Evolutionary conservation across 225 moss, liverwort and hornwort species (phyloP), one percentile per base, ranked within the genome.

Genomic region (Neckera pumila): DNA sequence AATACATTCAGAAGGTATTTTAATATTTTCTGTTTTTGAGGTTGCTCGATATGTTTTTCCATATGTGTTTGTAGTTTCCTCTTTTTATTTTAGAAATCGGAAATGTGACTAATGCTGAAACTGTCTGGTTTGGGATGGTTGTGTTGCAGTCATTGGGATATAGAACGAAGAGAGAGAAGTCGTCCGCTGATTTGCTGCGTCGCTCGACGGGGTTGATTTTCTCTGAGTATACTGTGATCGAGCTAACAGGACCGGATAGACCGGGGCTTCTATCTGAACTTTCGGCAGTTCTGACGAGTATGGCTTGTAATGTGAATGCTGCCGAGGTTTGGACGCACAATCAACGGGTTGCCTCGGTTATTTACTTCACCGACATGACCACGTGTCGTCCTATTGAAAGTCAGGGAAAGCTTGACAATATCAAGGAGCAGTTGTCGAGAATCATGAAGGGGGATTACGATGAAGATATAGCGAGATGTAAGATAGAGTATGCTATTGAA

Each of bases 271-370:
- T 94, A 5, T 93, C 92, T 43, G 93, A 95, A 40, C 79, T 94
- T 51, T 93, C 92, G 10, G 94, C 92, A 21, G 91, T 95, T 45
- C 89, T 95, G 20, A 91, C 94, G 12, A 87, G 86, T 47, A 81
- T 91, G 88, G 53, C 89, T 14, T 95, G 94, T 63, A 94, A 93
- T 57, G 94, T 95, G 33, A 92, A 92, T 23, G 93, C 93, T 76
- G 93, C 95, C 6, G 94, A 94, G 77, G 94, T 95, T 11, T 95
- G 94, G 94, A 95, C 94, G 9, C 94, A 95, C 69, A 94, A 94
- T 84, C 70, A 82, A 5, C 76, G 94, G 60, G 95, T 93, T 21
- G 95, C 95, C 30, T 91, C 90, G 15, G 87, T 95, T 12, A 89
- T 95, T 40, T 95, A 94, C 38, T 91, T 94, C n/a, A 94, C 92